Base-by-base conservation (phyloP, 768 basidiomycete genomes). In the Steccherinum ochraceum region DNA sequence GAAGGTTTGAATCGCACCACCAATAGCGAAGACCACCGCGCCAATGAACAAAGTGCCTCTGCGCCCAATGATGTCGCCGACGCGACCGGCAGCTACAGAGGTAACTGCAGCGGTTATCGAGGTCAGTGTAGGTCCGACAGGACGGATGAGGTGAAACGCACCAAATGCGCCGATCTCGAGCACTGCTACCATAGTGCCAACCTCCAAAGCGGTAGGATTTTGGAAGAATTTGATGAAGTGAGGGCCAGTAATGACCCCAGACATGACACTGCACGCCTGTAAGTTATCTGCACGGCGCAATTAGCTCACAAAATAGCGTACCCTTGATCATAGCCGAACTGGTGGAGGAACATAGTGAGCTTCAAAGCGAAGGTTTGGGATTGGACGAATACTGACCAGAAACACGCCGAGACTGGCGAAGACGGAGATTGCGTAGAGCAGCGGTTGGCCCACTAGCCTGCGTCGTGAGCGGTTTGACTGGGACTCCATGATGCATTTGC, bases 161-260 rank as follows among this genome's bases (percentile, higher is more conserved):
- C 92, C 76, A 65, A 96, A 85, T 35, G 93, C 93, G 41, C 93
- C 93, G 27, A 97, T 77, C 68, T 97, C 93, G 26, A 95, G 72
- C 4, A 94, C 85, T n/a, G 93, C 90, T 39, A 96, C 93, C 87
- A 97, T 93, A 18, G 89, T 91, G n/a, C 92, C 93, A 20, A 93
- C 67, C 60, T 86, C 79, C 46, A 86, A 68, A 0, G 86, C 74
- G 13, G 77, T 77, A 16, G 92, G 93, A 18, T 83, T 77, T 53
- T 88, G 71, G 73, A 97, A 94, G 69, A 80, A 94, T 49, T 83
- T 79, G 57, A 74, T 79, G 68, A 92, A 91, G 66, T 90, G 78
- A 19, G 86, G 86, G 0, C 86, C 86, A 23, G 86, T 96, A 67
- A 97, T 94, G 57, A 96, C 83, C 24, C 93, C 93, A 56, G 84